phyloP scores from a whole-genome alignment of 2,329 filamentous ascomycete genomes.

The Hymenoscyphus linearis region DNA sequence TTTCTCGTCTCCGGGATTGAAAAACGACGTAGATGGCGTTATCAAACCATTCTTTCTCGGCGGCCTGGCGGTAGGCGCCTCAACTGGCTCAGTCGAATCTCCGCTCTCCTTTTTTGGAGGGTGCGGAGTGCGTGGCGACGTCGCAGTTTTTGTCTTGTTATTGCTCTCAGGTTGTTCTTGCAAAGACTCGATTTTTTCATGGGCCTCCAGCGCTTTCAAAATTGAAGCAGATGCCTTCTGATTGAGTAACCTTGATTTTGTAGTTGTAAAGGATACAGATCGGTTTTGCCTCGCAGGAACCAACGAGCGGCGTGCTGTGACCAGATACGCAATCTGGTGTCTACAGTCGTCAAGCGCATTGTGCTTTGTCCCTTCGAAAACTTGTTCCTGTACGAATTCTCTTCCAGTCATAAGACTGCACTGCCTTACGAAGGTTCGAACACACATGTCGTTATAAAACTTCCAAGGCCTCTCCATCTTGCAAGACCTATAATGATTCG shows the following conservation, averaged over 20 bases:
- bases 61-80: neutral
- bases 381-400: conserved; percentile 6
- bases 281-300: neutral
- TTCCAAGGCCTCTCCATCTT: conserved; percentile 14
- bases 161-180: neutral
- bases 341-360: conserved; percentile 18
- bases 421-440: conserved; percentile 14
- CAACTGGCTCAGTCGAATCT: neutral
- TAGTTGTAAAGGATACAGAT: neutral
- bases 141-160: neutral
- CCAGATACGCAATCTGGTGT: conserved; percentile 17
- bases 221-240: neutral
- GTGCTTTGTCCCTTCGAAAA: conserved; percentile 12
- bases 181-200: neutral
- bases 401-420: conserved; percentile 5
- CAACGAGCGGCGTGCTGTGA: conserved; percentile 10
- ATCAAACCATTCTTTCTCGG: neutral
- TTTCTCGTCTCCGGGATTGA: neutral
- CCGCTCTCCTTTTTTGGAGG: neutral
- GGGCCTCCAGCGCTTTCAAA: neutral
- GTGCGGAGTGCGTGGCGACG: neutral
- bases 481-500: conserved; percentile 5
- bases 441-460: conserved; percentile 18
- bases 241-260: neutral
- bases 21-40: conserved; percentile 1